Conservation (phyloP, 192 early-diverging fungal species). For the Coemansia sp. region DNA sequence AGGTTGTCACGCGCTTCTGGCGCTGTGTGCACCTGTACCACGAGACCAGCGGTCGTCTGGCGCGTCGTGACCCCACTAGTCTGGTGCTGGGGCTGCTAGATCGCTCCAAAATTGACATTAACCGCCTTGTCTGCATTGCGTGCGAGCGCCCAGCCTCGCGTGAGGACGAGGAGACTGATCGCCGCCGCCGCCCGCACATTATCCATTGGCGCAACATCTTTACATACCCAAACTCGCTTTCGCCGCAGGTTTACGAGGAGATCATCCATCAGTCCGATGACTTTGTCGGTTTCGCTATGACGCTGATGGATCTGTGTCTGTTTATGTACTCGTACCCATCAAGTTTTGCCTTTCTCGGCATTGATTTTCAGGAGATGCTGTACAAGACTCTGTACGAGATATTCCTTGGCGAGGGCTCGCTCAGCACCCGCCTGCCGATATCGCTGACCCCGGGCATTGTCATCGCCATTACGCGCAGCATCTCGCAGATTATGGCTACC, state of each 20-base stretch:
- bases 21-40: slow-evolving; percentile 53
- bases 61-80: slow-evolving; percentile 34
- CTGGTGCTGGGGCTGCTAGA: slow-evolving; percentile 41
- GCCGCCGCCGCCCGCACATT: slow-evolving; percentile 32
- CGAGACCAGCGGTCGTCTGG: slow-evolving; percentile 26
- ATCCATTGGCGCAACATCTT: slow-evolving; percentile 48
- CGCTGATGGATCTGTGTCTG: slow-evolving; percentile 49
- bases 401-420: slow-evolving; percentile 39
- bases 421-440: slow-evolving; percentile 42
- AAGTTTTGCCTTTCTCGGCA: slow-evolving; percentile 46
- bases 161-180: slow-evolving; percentile 32
- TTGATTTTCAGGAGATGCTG: slow-evolving; percentile 45
- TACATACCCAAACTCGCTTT: slow-evolving; percentile 43
- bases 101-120: slow-evolving; percentile 44
- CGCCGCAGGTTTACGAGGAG: slow-evolving; percentile 52
- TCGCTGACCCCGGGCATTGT: slow-evolving; percentile 42
- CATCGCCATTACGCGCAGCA: slow-evolving; percentile 45
- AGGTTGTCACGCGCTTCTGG: slow-evolving; percentile 53
- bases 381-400: slow-evolving; percentile 55
- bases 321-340: slow-evolving; percentile 55
- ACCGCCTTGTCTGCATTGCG: slow-evolving; percentile 45
- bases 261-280: slow-evolving; percentile 40
- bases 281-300: slow-evolving; percentile 47
- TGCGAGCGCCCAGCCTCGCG: slow-evolving; percentile 41
- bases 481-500: slow-evolving; percentile 52